Base-by-base conservation (phyloP, 495 filamentous ascomycete species). In the Penicillium bialowiezense region DNA sequence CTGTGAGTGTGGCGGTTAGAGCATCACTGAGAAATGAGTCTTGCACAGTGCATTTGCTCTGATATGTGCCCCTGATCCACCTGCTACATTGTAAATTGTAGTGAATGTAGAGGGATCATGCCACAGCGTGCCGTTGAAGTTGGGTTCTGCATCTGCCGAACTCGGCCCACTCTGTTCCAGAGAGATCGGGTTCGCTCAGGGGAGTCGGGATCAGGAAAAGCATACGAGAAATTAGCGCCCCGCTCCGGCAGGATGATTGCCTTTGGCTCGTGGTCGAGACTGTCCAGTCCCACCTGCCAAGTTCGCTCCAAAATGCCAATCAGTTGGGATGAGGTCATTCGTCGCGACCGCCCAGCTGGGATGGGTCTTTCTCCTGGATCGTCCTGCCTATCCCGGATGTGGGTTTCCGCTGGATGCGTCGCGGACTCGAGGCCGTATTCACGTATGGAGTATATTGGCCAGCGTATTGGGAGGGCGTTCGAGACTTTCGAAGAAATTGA, bases 181-280 rank as follows among this genome's bases (percentile, higher is more conserved):
- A 18, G 12, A 23, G 19, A 23, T 33, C 13, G 31, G 13, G 23
- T 7, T 13, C 5, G 28, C 31, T 24, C 31, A 35, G 21, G 31
- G 39, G 13, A 9, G 29, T 29, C 31, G 7, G 31, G 24, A 13
- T 10, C 12, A 12, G 12, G 29, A 32, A 32, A 10, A 5, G 7
- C 29, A 6, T 32, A 33, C 35, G 33, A 41, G 37, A 28, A 18
- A 13, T 18, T 23, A 21, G 19, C 34, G 33, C 20, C 15, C 45
- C 38, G 32, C 43, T 45, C 50, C 48, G 38, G 34, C 45, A 47
- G 49, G 52, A 56, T 56, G 52, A 55, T 56, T 52, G 55, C 33
- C 18, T 50, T 41, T 32, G 26, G 28, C 32, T 48, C 45, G n/a
- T 54, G 55, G 54, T 59, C 47, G 59, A 59, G 56, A 54, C 56